Evolutionary conservation across 768 basidiomycete genomes (phyloP), one percentile per base, ranked within the genome.

Genomic region (Boletus fagicola): DNA sequence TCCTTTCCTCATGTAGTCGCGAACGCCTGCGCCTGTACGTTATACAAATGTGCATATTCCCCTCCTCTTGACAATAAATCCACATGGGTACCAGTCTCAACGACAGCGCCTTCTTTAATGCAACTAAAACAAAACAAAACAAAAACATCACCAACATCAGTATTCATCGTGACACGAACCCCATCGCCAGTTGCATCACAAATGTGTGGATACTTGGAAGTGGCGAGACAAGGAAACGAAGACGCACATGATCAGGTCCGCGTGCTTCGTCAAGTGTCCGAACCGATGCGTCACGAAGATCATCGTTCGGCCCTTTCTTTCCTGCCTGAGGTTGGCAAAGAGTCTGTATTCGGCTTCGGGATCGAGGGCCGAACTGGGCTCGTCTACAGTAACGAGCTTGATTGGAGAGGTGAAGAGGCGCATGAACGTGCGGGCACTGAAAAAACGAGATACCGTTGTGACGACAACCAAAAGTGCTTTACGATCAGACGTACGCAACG

Each of bases 231-330:
- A 51, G 13, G 11, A 33, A 51, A 50, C 11, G 30, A 31, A 40
- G 22, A 62, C 75, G 35, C 45, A 76, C 75, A 78, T 54, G 28
- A 78, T 74, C 3, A 71, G 24, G 51, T 77, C 74, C 0, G 77
- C 77, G 35, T 69, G 56, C 40, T 69, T 72, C 6, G 74, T 75
- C 45, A 75, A 58, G 59, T 76, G 73, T 12, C 71, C 75, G 39
- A 74, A 76, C 5, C 76, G 70, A 57, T 78, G 77, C 0, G 75
- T 76, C 7, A 76, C 73, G 35, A 78, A 75, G 26, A 77, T 65
- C 72, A 76, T 72, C 4, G 76, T 78, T 43, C 72, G 68, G 0
- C 71, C 75, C 15, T 69, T 59, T 42, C 73, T 64, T 30, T 64
- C 54, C 20, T 52, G 53, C 8, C 65, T 63, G 1, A 75, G 62